Evolutionary conservation across 2,329 filamentous ascomycete species (phyloP), one percentile per base, ranked within the genome.

Genomic region (Annulohypoxylon truncatum): DNA sequence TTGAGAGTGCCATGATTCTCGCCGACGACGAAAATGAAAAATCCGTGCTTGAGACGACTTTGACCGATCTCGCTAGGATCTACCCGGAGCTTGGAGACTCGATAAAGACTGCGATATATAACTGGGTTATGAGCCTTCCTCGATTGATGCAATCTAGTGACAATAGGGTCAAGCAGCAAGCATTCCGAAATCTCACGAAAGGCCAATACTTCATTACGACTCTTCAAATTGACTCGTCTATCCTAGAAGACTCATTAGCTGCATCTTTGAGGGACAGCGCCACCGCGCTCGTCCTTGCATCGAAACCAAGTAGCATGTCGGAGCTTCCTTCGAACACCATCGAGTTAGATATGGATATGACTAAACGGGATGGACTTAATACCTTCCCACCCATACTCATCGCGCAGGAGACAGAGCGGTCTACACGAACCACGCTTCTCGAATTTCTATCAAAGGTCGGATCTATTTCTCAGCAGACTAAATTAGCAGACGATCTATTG

Each of bases 91-190:
- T 94, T 1, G 80, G 85, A 2, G 88, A 91, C 20, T 81, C 87
- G 2, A 81, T 95, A 24, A 92, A 92, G 71, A 86, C 84, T 26
- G 90, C 87, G 0, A 83, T 96, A 0, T 92, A 95, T 76, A 89
- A 89, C 55, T 97, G 94, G 94, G 86, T 94, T 22, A 87, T 88
- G 2, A 90, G 92, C 40, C 85, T 99, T 15, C 90, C 95, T 4
- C 87, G 94, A 13, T 79, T 93, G 12, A 94, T 97, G 89, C 93
- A 95, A 76, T 88, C 89, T 7, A 91, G 89, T 70, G 94, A 98
- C 72, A 93, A 97, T 71, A 84, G 84, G n/a, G 82, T 85, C 26
- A 97, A 96, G 76, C 85, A 89, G 66, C 85, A 86, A 59, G 89
- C 90, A 1, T 85, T 98, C 24, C 85, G 86, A 26, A 92, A 95